These are phyloP conservation scores for Fraxinus angustifolia DNA, from an alignment of 305 asterid species.

Conservation along the genomic window DNA sequence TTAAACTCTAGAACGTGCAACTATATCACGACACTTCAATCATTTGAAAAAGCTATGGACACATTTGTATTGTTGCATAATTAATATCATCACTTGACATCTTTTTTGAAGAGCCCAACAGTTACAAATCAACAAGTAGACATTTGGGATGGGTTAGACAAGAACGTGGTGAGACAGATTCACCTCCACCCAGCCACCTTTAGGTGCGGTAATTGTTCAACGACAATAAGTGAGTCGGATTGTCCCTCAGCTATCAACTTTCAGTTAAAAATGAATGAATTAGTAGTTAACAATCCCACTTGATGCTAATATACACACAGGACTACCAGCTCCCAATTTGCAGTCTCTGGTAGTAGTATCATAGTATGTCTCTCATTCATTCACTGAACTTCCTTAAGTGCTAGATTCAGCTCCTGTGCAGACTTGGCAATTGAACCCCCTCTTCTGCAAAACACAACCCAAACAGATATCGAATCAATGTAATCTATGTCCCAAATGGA, in stretches of 20 bases:
- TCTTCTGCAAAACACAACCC: slow-evolving; percentile 49
- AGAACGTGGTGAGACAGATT: slow-evolving; percentile 24
- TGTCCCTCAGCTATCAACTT: slow-evolving; percentile 33
- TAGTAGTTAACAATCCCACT: slow-evolving; percentile 40
- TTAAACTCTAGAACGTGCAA: background rate
- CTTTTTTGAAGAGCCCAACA: background rate
- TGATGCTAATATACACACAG: slow-evolving; percentile 36
- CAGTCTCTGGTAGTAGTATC: slow-evolving; percentile 27
- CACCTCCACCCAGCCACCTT: slow-evolving; percentile 24
- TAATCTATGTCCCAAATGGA: slow-evolving; percentile 11
- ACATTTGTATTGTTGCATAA: background rate
- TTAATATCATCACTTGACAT: background rate
- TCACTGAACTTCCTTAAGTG: slow-evolving; percentile 82
- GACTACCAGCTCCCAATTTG: slow-evolving; percentile 26
- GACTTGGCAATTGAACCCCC: slow-evolving; percentile 92
- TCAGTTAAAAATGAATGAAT: slow-evolving; percentile 42
- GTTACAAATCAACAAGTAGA: slow-evolving; percentile 25
- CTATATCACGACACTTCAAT: background rate
- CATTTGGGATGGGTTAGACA: slow-evolving; percentile 28
- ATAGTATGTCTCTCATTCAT: slow-evolving; percentile 24
- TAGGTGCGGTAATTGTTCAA: slow-evolving; percentile 21
- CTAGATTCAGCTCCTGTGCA: slow-evolving; percentile 81
- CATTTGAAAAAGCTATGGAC: background rate
- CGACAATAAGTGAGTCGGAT: slow-evolving; percentile 25
- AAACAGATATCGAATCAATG: slow-evolving; percentile 12